phyloP scores from a whole-genome alignment of 2,329 filamentous ascomycete species.

The Aspergillus ochraceoroseus region DNA sequence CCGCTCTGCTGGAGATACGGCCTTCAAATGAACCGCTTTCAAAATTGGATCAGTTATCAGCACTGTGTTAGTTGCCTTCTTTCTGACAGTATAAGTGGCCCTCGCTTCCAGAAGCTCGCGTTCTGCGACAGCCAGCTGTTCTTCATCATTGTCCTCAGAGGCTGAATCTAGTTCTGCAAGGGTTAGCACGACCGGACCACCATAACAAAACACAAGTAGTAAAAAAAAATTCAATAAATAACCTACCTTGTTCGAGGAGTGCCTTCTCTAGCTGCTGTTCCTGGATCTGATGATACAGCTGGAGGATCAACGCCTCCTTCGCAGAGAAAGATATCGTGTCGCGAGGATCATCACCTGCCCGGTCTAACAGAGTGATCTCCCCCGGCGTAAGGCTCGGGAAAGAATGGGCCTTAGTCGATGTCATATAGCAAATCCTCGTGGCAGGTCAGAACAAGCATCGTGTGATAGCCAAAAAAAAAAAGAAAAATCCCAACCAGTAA shows the following conservation, averaged over 20 bases:
- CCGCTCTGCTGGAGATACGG: conserved; percentile 63
- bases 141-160: conserved; percentile 51
- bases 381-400: conserved; percentile 32
- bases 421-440: conserved; percentile 35
- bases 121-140: conserved; percentile 53
- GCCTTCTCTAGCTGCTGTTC: conserved; percentile 68
- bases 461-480: conserved; percentile 27
- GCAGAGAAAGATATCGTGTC: conserved; percentile 58
- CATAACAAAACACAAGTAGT: conserved; percentile 6
- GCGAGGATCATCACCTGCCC: conserved; percentile 43
- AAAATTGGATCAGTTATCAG: conserved; percentile 70
- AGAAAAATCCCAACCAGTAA: too few species aligned
- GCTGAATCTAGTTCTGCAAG: conserved; percentile 32
- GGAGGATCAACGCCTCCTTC: conserved; percentile 61
- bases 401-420: conserved; percentile 28
- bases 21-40: conserved; percentile 68
- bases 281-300: conserved; percentile 66
- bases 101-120: conserved; percentile 64
- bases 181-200: background rate
- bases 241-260: conserved; percentile 51
- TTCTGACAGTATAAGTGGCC: conserved; percentile 64
- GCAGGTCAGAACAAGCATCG: conserved; percentile 23
- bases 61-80: conserved; percentile 63
- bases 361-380: conserved; percentile 37
- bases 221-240: conserved; percentile 1